Evolutionary conservation across 1,139 yeast species (phyloP), one percentile per base, ranked within the genome.

Genomic region (Blastobotrys petasosporus): DNA sequence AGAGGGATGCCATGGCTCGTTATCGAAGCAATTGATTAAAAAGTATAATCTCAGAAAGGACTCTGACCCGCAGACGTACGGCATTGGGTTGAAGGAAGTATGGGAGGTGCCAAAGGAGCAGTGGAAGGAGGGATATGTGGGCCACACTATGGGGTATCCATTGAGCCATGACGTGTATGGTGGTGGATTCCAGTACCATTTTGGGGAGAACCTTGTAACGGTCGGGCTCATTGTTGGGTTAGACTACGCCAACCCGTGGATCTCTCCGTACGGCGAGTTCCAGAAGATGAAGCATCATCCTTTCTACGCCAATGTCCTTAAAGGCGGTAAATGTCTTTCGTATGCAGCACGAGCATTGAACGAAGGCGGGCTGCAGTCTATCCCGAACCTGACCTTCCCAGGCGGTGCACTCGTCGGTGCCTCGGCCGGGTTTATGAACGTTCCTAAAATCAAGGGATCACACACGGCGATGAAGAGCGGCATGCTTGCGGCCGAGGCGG

Each of bases 391-490:
- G 51, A 71, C 81, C 53, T 92, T 92, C 76, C 97, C 97, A 5
- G 98, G 98, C 46, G 98, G 98, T 46, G 81, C 88, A 5, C 70
- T 92, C 25, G 92, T 92, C 36, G 98, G 98, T 30, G 94, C 95
- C 52, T 71, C 94, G 45, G 98, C 98, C 7, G 98, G 98, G 1
- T 90, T 92, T 64, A 77, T 92, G 75, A 92, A 92, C 63, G 97
- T 92, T 39, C 97, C 98, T 39, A 92, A 92, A 64, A 85, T 92
- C 60, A 92, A 92, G 68, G 98, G 98, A n/a, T 83, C 97, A 0
- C 98, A 92, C 63, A 90, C 97, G 0, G 97, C 98, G 2, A 85
- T 92, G 78, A 92, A 90, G 65, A 76, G 94, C 9, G 98, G 97
- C 32, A 82, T 92, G 74, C 68, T 92, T 29, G 98, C 97, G 2